A percentile compares a stretch with the other conserved stretches of the same genome.
These are phyloP conservation scores for Globisporangium ultimum DNA, from an alignment of 352 stramenopile genomes.

Conservation along the genomic window DNA sequence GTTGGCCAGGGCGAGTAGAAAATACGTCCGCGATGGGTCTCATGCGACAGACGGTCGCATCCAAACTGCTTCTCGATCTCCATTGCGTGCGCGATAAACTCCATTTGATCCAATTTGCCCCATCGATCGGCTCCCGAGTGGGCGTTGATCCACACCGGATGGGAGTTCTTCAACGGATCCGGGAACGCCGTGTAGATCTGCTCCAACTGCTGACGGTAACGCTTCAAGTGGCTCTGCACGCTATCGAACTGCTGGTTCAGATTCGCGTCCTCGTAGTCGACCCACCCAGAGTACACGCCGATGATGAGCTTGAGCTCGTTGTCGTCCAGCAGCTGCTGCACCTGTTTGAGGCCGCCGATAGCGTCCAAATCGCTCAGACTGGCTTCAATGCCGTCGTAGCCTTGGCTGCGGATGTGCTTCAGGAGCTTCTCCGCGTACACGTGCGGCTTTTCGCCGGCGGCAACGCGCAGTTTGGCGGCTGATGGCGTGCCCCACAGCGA, in stretches of 20 bases:
- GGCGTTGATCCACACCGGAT: constrained; percentile 46
- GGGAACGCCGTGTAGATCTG: constrained; percentile 26
- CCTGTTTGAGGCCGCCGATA: constrained; percentile 32
- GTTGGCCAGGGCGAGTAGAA: constrained; percentile 75
- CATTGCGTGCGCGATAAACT: constrained; percentile 46
- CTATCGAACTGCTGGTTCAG: constrained; percentile 55
- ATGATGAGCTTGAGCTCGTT: constrained; percentile 60
- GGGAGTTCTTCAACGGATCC: constrained; percentile 10
- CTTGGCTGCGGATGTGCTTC: constrained; percentile 36
- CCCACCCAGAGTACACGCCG: constrained; percentile 69
- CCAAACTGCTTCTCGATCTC: constrained; percentile 39
- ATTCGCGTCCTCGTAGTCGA: constrained; percentile 59
- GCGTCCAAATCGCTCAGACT: constrained; percentile 58
- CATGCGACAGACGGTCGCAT: constrained; percentile 36
- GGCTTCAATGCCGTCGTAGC: constrained; percentile 67
- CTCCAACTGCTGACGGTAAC: constrained; percentile 33
- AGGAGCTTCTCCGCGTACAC: constrained; percentile 34
- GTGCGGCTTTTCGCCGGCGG: constrained; percentile 4
- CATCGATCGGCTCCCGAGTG: constrained; percentile 66
- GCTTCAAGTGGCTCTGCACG: constrained; percentile 34
- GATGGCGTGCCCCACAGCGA: constrained; percentile 55
- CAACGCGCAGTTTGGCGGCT: constrained; percentile 24
- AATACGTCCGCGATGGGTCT: constrained; percentile 65
- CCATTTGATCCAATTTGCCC: constrained; percentile 32
- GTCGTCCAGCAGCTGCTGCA: constrained; percentile 38